Evolutionary conservation across 345 rosid species (phyloP), one percentile per base, ranked within the genome.

Genomic region (Gossypium longicalyx): DNA sequence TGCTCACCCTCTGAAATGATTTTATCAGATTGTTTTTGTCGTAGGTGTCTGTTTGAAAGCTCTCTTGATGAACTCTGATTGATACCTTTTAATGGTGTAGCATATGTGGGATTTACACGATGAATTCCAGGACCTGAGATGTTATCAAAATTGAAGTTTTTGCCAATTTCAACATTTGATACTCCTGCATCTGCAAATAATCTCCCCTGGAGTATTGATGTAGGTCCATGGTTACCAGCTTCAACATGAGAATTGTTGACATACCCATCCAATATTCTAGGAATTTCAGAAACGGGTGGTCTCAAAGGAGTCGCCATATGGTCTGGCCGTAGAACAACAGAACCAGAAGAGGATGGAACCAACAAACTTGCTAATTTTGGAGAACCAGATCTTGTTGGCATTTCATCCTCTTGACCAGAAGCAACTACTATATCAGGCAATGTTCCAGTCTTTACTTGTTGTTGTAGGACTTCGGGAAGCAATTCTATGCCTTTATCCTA

Each of bases 391-490:
- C 49, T 77, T 72, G 43, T 78, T 38, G 86, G 83, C 73, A 78
- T 77, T 74, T 87, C 86, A 80, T 75, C 81, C 81, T 79, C 86
- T 76, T 78, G 82, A 61, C 74, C 76, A 75, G 85, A 81, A 34
- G 79, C 65, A 67, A 80, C 62, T 62, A 70, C 71, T 71, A 47
- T 72, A 51, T 80, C 83, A 22, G 83, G 79, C 77, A 76, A 71
- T 56, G 79, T 84, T 77, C 92, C 93, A 57, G 84, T 69, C 81
- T 82, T 87, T 34, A 88, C 74, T 74, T 83, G 87, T 66, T 89
- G 92, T 87, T 84, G 97, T 78, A 90, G 86, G 25, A 85, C 80
- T 67, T 76, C 89, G 62, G 99, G 93, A 74, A 96, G 86, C 83
- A 91, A 77, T 69, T 83, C 89, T 58, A 89, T 80, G 71, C 87